Evolutionary conservation across 768 basidiomycete genomes (phyloP), one percentile per base, ranked within the genome.

Genomic region (Strobilomyces confusus): DNA sequence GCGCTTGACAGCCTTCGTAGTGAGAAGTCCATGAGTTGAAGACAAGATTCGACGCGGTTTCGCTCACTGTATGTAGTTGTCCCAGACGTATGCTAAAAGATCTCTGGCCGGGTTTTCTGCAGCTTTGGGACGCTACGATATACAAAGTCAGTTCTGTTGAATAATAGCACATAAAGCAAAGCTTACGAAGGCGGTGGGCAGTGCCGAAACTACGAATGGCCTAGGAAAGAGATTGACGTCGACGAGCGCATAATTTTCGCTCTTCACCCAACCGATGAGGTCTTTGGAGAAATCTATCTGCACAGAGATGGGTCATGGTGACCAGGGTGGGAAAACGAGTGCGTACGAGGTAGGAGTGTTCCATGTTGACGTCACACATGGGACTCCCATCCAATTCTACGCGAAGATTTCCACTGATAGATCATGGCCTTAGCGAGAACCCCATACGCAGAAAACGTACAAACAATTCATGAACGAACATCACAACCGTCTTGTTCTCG

Each of bases 391-490:
- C 82, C n/a, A 92, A 73, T 66, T 95, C 89, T 19, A 87, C 80
- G 17, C 89, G 83, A 48, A 98, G 73, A 63, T 95, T 94, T 26
- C 95, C 95, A 62, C 95, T 97, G 56, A 11, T 17, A 12, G 54
- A 52, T 1, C n/a, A n/a, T n/a, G 29, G 20, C 34, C 49, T 54
- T 29, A 44, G 55, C 38, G 38, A 48, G 33, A 34, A 15, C 30
- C 20, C 29, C 11, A 2, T 6, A 49, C 45, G 30, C 8, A 49
- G 4, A 40, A 36, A 19, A 48, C 26, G 30, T 26, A 72, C 91
- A 67, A 67, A 95, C 95, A 98, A 93, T 74, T 98, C 95, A 71
- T 99, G 97, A 6, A 89, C 83, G 63, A 98, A 91, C 38, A 98
- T 71, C 26, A 98, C 81, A 23, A 98, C 63, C 0, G 87, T 91